phyloP scores from a whole-genome alignment of 2,329 filamentous ascomycete species.

The Scedosporium apiospermum region DNA sequence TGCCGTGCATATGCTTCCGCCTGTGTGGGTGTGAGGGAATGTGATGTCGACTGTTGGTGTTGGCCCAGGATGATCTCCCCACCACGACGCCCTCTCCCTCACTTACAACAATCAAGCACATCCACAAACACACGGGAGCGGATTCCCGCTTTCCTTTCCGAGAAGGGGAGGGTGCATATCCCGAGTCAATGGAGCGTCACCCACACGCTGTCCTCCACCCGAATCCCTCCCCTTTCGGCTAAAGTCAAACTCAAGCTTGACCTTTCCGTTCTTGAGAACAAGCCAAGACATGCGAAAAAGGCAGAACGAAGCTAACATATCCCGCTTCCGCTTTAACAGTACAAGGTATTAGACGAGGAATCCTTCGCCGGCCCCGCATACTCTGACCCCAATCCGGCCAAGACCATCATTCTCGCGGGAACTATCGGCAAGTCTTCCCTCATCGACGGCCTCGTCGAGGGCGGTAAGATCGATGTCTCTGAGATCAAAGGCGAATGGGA shows the following conservation, averaged over 20 bases:
- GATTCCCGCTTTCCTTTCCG: background rate
- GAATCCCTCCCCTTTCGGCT: background rate
- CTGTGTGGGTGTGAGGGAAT: no score
- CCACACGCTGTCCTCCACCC: background rate
- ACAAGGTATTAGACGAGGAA: constrained; percentile 11
- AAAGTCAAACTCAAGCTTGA: background rate
- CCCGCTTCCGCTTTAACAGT: constrained; percentile 9
- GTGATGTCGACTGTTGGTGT: background rate
- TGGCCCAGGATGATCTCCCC: background rate
- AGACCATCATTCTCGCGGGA: constrained; percentile 55
- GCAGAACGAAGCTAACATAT: background rate
- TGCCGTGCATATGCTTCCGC: no score
- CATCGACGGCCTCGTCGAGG: constrained; percentile 47
- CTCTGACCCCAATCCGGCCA: constrained; percentile 27
- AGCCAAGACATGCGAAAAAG: no score
- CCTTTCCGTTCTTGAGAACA: background rate
- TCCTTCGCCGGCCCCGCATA: constrained; percentile 30
- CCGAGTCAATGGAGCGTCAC: background rate
- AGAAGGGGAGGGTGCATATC: background rate
- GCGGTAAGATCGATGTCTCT: constrained; percentile 29
- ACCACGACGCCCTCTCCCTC: background rate
- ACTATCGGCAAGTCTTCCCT: constrained; percentile 52
- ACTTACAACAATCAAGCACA: background rate
- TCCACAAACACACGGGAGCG: background rate
- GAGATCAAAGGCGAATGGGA: constrained; percentile 47